phyloP scores from a whole-genome alignment of 2,329 filamentous ascomycete genomes.

The Allantophomopsis lycopodina region DNA sequence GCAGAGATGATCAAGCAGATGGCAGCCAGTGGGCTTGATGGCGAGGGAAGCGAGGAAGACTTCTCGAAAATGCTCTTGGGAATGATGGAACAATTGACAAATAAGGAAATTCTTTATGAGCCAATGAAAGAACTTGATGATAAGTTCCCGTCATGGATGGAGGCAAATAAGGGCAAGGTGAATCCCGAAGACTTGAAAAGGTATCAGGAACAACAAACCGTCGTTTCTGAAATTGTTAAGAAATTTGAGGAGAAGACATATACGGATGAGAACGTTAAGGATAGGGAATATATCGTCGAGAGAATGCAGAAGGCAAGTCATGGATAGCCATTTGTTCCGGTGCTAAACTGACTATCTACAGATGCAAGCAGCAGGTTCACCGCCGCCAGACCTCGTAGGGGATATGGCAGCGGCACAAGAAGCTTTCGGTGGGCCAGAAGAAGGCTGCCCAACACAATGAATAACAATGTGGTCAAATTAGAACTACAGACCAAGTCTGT shows the following conservation, averaged over 20 bases:
- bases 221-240: constrained; percentile 76
- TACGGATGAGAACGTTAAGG: constrained; percentile 64
- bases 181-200: constrained; percentile 60
- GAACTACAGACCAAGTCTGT: too few species aligned
- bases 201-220: constrained; percentile 65
- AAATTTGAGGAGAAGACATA: constrained; percentile 80
- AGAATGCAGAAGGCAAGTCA: constrained; percentile 84
- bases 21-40: constrained; percentile 47
- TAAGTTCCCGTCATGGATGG: constrained; percentile 85
- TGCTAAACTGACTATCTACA: constrained; percentile 23
- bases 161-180: constrained; percentile 55
- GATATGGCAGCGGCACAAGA: constrained; percentile 79
- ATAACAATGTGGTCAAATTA: constrained; percentile 3
- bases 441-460: constrained; percentile 49
- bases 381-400: constrained; percentile 80
- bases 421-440: constrained; percentile 43
- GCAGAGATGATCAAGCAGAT: constrained; percentile 89
- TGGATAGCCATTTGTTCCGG: constrained; percentile 7
- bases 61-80: constrained; percentile 90
- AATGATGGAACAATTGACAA: constrained; percentile 98
- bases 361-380: constrained; percentile 95
- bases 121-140: constrained; percentile 95
- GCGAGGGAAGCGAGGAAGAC: constrained; percentile 58
- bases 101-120: constrained; percentile 96
- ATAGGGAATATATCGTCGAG: constrained; percentile 88